These are phyloP conservation scores for Ophiostoma montium DNA, from an alignment of 2,329 filamentous ascomycete species.

Conservation along the genomic window DNA sequence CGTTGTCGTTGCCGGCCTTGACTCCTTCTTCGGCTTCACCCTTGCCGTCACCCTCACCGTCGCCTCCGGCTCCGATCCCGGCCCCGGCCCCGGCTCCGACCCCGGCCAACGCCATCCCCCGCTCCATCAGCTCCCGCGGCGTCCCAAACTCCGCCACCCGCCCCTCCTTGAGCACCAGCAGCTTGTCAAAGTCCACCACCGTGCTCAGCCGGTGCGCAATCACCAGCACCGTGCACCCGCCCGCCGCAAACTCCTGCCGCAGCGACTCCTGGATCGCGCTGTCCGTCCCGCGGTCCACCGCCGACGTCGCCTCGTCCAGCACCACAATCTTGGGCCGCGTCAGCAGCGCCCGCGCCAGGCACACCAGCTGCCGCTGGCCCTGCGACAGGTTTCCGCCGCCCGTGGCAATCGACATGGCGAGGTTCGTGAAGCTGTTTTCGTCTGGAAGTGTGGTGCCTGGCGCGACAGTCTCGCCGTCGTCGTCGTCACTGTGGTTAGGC, in stretches of 20 bases:
- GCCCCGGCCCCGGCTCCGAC: no score
- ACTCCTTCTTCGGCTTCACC: no score
- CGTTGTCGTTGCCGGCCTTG: no score
- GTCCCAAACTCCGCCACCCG: constrained; percentile 29
- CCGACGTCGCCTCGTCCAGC: constrained; percentile 29
- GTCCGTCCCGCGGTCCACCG: constrained; percentile 44
- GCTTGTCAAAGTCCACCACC: constrained; percentile 35
- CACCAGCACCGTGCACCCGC: constrained; percentile 38
- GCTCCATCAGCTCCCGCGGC: constrained; percentile 25
- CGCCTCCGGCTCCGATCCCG: constrained; percentile 4
- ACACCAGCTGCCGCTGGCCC: constrained; percentile 35
- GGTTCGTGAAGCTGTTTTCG: constrained; percentile 19
- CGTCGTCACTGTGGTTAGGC: constrained; percentile 2
- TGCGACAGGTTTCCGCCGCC: constrained; percentile 27
- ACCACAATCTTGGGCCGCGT: constrained; percentile 27
- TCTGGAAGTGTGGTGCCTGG: not conserved
- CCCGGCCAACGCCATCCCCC: constrained; percentile 19
- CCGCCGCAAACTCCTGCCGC: constrained; percentile 30
- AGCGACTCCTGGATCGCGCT: constrained; percentile 41
- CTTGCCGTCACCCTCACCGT: constrained; percentile 16
- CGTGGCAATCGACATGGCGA: constrained; percentile 19
- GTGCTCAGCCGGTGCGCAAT: constrained; percentile 28
- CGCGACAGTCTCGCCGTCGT: constrained; percentile 5
- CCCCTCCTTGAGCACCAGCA: constrained; percentile 35
- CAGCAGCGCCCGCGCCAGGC: constrained; percentile 31